A percentile compares a stretch with the other conserved stretches of the same genome.
phyloP scores from a whole-genome alignment of 2,329 filamentous ascomycete species.

The Paramyrothecium sp. region DNA sequence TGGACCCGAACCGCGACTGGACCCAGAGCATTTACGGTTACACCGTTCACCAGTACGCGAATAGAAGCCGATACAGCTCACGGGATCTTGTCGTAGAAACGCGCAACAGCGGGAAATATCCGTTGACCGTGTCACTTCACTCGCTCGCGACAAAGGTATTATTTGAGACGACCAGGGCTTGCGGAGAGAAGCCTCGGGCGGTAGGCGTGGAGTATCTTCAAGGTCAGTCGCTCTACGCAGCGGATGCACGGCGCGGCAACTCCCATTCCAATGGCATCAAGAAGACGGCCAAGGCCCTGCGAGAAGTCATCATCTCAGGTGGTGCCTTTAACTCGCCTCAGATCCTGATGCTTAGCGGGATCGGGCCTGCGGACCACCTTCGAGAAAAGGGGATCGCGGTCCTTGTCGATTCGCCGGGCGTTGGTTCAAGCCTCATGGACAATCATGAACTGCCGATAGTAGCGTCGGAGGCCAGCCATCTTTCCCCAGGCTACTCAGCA shows the following conservation, averaged over 20 bases:
- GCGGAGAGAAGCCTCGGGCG: slow-evolving; percentile 26
- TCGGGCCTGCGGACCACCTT: slow-evolving; percentile 39
- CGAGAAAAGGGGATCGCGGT: slow-evolving; percentile 45
- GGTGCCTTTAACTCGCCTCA: slow-evolving; percentile 46
- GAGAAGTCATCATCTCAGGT: slow-evolving; percentile 47
- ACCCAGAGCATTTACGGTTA: not conserved
- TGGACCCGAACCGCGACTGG: not conserved
- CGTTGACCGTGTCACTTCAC: slow-evolving; percentile 17
- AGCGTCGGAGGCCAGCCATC: not conserved
- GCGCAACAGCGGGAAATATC: slow-evolving; percentile 8
- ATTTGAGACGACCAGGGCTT: slow-evolving; percentile 22
- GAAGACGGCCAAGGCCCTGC: slow-evolving; percentile 29
- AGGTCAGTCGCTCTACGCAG: slow-evolving; percentile 38
- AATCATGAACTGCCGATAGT: slow-evolving; percentile 19
- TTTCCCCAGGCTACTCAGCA: slow-evolving; percentile 21
- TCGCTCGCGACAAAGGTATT: slow-evolving; percentile 34
- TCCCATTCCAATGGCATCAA: slow-evolving; percentile 6
- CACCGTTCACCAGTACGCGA: not conserved
- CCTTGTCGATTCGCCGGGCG: slow-evolving; percentile 57
- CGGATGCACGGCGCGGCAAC: slow-evolving; percentile 32
- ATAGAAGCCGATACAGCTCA: not conserved
- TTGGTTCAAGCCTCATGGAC: slow-evolving; percentile 52
- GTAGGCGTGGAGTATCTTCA: slow-evolving; percentile 42
- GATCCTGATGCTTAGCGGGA: slow-evolving; percentile 43
- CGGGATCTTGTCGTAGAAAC: not conserved